Conservation (phyloP, 2,329 filamentous ascomycete genomes). For the Diaporthe eres region DNA sequence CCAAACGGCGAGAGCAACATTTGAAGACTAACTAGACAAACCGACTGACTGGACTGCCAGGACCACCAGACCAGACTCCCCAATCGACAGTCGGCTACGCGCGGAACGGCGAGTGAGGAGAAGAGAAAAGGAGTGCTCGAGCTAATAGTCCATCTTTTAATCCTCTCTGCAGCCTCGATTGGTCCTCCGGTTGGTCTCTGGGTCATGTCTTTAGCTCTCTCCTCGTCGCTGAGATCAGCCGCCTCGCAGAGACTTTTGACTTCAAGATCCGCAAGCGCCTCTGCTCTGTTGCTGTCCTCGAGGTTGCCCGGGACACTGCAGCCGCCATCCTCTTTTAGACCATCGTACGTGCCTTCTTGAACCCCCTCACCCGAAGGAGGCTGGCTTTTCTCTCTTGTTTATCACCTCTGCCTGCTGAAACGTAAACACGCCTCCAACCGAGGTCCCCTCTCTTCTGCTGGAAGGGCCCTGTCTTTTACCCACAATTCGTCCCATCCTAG, state of each 20-base stretch:
- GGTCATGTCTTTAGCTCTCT: slow-evolving; percentile 41
- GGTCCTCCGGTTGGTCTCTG: slow-evolving; percentile 4
- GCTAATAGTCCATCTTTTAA: slow-evolving; percentile 14
- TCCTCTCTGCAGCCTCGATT: slow-evolving; percentile 17
- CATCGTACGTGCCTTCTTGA: slow-evolving; percentile 35
- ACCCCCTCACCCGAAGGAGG: neutral
- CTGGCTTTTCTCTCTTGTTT: neutral
- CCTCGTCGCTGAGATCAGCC: slow-evolving; percentile 38
- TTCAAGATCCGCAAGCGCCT: slow-evolving; percentile 30
- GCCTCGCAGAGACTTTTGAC: slow-evolving; percentile 38
- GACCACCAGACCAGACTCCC: slow-evolving; percentile 22
- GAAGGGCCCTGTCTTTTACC: slow-evolving; percentile 25
- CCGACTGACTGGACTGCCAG: neutral
- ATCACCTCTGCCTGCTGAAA: neutral
- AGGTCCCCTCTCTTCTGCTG: neutral
- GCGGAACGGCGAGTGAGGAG: slow-evolving; percentile 31
- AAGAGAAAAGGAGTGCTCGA: slow-evolving; percentile 1
- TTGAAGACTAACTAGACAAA: slow-evolving; percentile 19
- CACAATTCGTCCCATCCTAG: slow-evolving; percentile 29
- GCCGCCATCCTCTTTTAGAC: slow-evolving; percentile 11
- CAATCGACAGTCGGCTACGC: slow-evolving; percentile 29
- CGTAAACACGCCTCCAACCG: slow-evolving; percentile 11
- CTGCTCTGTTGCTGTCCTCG: slow-evolving; percentile 18
- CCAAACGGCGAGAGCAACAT: slow-evolving; percentile 26
- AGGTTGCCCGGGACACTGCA: slow-evolving; percentile 29